Percentiles rank a stretch among this genome's conserved stretches.
phyloP scores from a whole-genome alignment of 139 green algal genomes.

The Chlorella sp. region DNA sequence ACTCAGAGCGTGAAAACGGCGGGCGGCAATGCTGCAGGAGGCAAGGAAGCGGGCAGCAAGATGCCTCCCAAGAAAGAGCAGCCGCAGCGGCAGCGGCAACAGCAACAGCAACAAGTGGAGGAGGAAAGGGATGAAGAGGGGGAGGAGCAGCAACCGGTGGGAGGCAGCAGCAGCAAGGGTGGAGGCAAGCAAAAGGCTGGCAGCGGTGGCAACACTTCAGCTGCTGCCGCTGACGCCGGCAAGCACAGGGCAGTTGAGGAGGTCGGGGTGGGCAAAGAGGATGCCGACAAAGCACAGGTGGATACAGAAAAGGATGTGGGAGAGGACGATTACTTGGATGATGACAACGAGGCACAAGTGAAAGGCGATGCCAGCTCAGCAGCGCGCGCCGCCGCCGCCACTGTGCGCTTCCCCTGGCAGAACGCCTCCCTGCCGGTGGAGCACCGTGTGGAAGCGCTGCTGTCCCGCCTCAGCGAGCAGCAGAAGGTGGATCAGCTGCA shows the following conservation, averaged over 20 bases:
- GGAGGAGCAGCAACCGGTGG: background rate
- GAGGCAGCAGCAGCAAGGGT: background rate
- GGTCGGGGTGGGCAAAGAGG: background rate
- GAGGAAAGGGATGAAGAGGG: background rate
- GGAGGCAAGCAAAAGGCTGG: background rate
- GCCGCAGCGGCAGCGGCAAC: background rate
- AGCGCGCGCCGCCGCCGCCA: background rate
- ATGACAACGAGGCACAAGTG: background rate
- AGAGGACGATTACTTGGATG: background rate
- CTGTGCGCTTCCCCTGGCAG: background rate
- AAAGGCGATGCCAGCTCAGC: background rate
- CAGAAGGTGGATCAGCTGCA: slow-evolving; percentile 21
- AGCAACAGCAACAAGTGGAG: background rate
- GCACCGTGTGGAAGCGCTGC: background rate
- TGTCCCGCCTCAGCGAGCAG: background rate
- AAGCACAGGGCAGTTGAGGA: background rate
- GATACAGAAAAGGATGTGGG: background rate
- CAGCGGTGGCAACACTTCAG: background rate
- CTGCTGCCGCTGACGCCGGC: background rate
- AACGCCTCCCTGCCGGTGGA: background rate
- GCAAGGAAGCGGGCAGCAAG: background rate
- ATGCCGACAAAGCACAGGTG: background rate
- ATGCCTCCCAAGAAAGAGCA: background rate
- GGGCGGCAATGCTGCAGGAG: background rate
- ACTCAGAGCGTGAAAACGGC: background rate